Base-by-base conservation (phyloP, 257 asterid species). In the Solanum sitiens region DNA sequence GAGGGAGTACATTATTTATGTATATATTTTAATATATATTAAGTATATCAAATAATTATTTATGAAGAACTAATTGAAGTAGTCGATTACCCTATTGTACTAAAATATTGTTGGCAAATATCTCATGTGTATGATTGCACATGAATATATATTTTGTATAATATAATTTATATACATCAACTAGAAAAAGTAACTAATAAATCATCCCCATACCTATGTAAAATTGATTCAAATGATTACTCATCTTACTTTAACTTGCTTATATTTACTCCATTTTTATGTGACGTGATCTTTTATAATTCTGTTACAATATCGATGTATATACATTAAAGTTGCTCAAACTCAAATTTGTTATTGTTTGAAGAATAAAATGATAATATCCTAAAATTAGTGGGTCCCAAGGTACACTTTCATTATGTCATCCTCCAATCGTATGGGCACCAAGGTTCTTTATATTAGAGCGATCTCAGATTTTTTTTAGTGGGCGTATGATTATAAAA, bases 321-420 rank as follows among this genome's bases (percentile, higher is more conserved):
- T 15, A 44, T 4, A 77, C 30, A 4, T 8, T 44, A 77, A 44
- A 77, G 11, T 18, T 18, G 4, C 14, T 77, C 63, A n/a, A 27
- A 53, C 63, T 53, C 63, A 53, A 53, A 16, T 30, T 45, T 50
- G 2, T 50, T 47, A 10, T 11, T 80, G 18, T 32, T 20, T 27
- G 15, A 77, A 25, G 25, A 56, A 40, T 63, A 72, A 45, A 18
- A 61, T 84, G 83, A 68, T 20, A 59, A 77, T n/a, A 84, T 67
- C 65, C 11, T 47, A 47, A 37, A 63, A 13, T 70, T 27, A 73
- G n/a, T 30, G 32, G 83, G 85, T 15, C 87, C 91, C 72, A 72
- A 53, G 13, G 4, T 27, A 18, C 59, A 44, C 16, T 71, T 87
- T 85, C 37, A 39, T 85, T 85, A 87, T 82, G 90, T 89, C 87